These are phyloP conservation scores for Incumbomyces lentus DNA, from an alignment of 2,329 filamentous ascomycete species.

Conservation along the genomic window DNA sequence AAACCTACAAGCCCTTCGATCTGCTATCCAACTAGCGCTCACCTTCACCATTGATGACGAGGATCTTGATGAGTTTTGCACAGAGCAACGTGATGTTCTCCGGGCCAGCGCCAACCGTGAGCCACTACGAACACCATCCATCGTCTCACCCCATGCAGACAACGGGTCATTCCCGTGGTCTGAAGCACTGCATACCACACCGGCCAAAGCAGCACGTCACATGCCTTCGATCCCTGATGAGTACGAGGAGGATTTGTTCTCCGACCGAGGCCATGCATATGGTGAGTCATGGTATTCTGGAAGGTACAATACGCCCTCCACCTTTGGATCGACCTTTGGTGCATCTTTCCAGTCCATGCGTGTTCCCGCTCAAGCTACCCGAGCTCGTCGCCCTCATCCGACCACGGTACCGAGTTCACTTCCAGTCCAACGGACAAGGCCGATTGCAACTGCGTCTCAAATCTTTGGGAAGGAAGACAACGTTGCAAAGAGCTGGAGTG, in stretches of 20 bases:
- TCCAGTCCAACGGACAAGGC: conserved; percentile 50
- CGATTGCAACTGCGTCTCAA: conserved; percentile 64
- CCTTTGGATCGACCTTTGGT: conserved; percentile 71
- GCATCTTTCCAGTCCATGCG: conserved; percentile 68
- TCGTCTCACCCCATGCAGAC: conserved; percentile 76
- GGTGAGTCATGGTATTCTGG: conserved; percentile 66
- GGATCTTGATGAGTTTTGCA: conserved; percentile 73
- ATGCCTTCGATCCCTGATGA: conserved; percentile 75
- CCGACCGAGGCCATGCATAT: conserved; percentile 44
- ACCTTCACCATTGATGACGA: conserved; percentile 94
- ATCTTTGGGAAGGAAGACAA: conserved; percentile 68
- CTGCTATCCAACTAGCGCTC: conserved; percentile 67
- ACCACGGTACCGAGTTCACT: conserved; percentile 72
- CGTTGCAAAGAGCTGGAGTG: conserved; percentile 98
- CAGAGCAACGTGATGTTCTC: conserved; percentile 63
- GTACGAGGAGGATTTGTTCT: conserved; percentile 80
- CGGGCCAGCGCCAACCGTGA: conserved; percentile 80
- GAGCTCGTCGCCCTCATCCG: conserved; percentile 41
- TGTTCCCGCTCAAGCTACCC: conserved; percentile 35
- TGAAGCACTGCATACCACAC: conserved; percentile 71
- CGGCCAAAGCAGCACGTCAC: conserved; percentile 62
- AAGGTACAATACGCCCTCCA: conserved; percentile 66
- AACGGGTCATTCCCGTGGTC: conserved; percentile 86
- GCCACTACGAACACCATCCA: conserved; percentile 86
- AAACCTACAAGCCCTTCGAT: conserved; percentile 65